Conservation (phyloP, 2,329 filamentous ascomycete genomes). For the Penicillium sp. region DNA sequence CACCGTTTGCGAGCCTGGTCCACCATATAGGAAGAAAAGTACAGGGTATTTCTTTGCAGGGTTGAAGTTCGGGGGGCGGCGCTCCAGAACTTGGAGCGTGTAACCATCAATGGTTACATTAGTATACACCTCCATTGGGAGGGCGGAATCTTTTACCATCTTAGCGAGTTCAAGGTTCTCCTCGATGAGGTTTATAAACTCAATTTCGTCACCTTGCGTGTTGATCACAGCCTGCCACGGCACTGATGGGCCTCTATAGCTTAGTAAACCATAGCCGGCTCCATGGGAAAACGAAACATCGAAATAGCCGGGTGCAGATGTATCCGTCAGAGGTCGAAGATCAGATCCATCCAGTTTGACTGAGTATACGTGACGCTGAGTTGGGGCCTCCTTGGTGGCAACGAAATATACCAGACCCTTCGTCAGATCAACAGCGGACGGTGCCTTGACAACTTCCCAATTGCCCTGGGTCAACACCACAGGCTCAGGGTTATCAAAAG, state of each 20-base stretch:
- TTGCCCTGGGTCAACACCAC: constrained; percentile 80
- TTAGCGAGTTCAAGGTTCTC: constrained; percentile 70
- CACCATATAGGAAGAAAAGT: constrained; percentile 91
- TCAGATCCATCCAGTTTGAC: constrained; percentile 78
- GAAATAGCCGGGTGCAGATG: constrained; percentile 72
- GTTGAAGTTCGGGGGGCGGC: constrained; percentile 85
- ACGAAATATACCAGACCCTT: constrained; percentile 90
- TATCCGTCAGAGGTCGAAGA: constrained; percentile 71
- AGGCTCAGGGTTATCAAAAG: constrained; percentile 78
- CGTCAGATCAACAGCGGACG: constrained; percentile 77
- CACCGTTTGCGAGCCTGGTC: constrained; percentile 88
- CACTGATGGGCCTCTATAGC: constrained; percentile 77
- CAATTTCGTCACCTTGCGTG: constrained; percentile 66
- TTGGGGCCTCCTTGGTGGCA: constrained; percentile 80
- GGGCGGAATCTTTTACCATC: constrained; percentile 70
- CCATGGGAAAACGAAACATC: constrained; percentile 77
- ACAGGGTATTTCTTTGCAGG: constrained; percentile 84
- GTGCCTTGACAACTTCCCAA: constrained; percentile 88
- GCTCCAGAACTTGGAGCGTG: constrained; percentile 72
- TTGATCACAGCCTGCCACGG: constrained; percentile 90
- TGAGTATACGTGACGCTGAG: constrained; percentile 87
- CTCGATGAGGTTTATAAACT: constrained; percentile 71
- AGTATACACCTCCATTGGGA: constrained; percentile 79
- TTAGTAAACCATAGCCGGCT: constrained; percentile 78
- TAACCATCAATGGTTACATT: constrained; percentile 82